phyloP scores from a whole-genome alignment of 2,329 filamentous ascomycete species.

The Fusarium mundagurra region DNA sequence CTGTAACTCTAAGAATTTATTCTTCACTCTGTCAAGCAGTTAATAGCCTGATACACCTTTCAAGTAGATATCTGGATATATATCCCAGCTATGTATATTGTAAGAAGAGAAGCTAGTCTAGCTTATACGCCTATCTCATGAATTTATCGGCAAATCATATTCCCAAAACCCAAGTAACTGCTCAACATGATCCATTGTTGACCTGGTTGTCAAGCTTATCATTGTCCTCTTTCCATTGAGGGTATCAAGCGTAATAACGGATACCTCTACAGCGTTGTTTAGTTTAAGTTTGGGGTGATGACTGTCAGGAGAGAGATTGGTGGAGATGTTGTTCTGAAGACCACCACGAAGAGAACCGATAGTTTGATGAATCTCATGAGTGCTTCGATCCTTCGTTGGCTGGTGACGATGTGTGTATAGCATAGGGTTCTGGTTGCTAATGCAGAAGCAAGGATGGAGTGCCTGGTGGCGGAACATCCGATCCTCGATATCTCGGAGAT shows the following conservation, averaged over 20 bases:
- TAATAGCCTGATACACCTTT: too few species aligned
- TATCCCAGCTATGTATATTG: rapidly evolving
- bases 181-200: background rate
- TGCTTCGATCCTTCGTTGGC: rapidly evolving
- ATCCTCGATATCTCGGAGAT: background rate
- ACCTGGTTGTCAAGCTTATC: background rate
- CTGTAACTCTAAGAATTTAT: background rate
- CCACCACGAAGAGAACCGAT: rapidly evolving
- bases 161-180: constrained; percentile 4
- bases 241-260: background rate
- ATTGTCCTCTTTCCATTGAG: background rate
- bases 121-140: background rate
- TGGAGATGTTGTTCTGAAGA: background rate
- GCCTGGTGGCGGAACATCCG: background rate
- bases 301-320: rapidly evolving
- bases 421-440: background rate
- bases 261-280: background rate
- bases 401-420: background rate
- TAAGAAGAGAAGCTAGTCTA: background rate
- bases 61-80: background rate
- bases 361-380: background rate
- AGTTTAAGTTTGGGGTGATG: background rate
- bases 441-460: background rate
- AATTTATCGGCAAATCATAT: background rate
- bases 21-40: background rate